phyloP scores from a whole-genome alignment of 2,329 filamentous ascomycete species.

The Nectriaceae sp. region DNA sequence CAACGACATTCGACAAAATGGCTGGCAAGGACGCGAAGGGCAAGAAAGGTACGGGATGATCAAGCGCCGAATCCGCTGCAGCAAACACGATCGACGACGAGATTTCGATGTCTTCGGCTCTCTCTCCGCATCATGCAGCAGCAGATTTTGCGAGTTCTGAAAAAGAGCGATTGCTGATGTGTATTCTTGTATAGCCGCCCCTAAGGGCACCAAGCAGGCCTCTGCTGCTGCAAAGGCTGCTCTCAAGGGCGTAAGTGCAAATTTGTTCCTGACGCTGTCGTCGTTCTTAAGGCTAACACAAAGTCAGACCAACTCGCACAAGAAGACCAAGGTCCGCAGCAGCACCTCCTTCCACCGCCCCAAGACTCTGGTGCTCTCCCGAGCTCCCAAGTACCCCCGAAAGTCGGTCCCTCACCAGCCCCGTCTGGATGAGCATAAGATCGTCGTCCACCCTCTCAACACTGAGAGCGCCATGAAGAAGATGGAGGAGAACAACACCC shows the following conservation, averaged over 20 bases:
- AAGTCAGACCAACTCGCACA: constrained; percentile 62
- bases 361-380: constrained; percentile 92
- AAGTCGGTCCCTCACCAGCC: constrained; percentile 89
- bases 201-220: constrained; percentile 80
- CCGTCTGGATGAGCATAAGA: constrained; percentile 95
- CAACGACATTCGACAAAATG: constrained; percentile 34
- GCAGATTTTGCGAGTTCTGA: constrained; percentile 77
- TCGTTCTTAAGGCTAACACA: not conserved
- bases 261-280: constrained; percentile 1
- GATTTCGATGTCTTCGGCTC: constrained; percentile 12
- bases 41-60: constrained; percentile 52
- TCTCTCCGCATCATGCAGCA: constrained; percentile 62
- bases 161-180: constrained; percentile 74
- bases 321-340: constrained; percentile 89
- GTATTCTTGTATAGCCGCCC: constrained; percentile 55
- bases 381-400: constrained; percentile 93
- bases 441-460: constrained; percentile 98
- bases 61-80: constrained; percentile 11
- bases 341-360: constrained; percentile 96
- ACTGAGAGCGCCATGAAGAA: constrained; percentile 99
- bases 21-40: constrained; percentile 41
- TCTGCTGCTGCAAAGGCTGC: constrained; percentile 93
- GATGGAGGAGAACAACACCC: constrained; percentile 99
- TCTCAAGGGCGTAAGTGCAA: constrained; percentile 83
- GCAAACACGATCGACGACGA: constrained; percentile 13